These are phyloP conservation scores for Chloroidium sp. DNA, from an alignment of 163 green algal species.

Conservation along the genomic window DNA sequence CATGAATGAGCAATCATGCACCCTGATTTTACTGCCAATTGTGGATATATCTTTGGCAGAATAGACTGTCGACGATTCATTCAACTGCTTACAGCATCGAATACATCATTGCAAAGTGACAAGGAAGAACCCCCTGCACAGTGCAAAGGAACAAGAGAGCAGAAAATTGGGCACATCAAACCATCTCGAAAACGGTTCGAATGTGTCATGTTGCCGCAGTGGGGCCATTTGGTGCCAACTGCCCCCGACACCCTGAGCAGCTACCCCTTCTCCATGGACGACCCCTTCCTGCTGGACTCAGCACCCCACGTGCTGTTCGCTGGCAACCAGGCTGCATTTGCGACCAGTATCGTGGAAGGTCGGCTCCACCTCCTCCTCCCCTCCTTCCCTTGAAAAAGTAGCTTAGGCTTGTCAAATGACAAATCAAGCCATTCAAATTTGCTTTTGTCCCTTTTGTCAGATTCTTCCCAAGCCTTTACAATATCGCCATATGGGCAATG, in stretches of 20 bases:
- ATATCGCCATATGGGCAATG: no score
- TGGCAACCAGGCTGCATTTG: constrained; percentile 81
- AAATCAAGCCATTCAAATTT: not conserved
- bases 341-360: constrained; percentile 48
- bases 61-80: no score
- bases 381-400: not conserved
- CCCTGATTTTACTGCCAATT: no score
- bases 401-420: not conserved
- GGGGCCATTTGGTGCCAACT: constrained; percentile 84
- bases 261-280: constrained; percentile 81
- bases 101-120: no score
- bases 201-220: constrained; percentile 15
- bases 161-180: no score
- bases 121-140: no score
- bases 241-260: constrained; percentile 90
- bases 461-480: not conserved
- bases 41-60: no score
- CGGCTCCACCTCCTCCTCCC: not conserved
- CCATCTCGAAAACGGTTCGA: no score
- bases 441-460: not conserved
- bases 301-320: constrained; percentile 86
- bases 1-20: no score
- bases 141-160: no score
- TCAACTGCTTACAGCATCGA: no score
- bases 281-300: constrained; percentile 87